Evolutionary conservation across 495 filamentous ascomycete species (phyloP), one percentile per base, ranked within the genome.

Genomic region (Apodospora peruviana): DNA sequence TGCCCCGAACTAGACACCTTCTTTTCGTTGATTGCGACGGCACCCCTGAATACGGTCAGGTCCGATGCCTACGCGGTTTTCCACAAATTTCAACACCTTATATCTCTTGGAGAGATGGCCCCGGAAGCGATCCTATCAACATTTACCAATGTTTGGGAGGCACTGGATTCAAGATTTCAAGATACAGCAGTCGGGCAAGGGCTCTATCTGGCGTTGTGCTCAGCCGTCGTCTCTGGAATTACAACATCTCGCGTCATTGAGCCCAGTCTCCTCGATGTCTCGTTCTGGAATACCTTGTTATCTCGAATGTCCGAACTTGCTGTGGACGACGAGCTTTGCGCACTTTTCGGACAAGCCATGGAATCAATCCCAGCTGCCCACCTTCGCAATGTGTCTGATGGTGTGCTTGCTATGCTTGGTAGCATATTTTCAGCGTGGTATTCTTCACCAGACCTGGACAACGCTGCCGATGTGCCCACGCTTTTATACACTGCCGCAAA

Each of bases 231-330:
- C 9, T 16, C 39, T 10, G 61, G 53, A 4, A 20, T 50, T 4
- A 35, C 52, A 5, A 47, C 23, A 29, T 64, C 61, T 5, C 42
- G 23, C 5, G 52, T 57, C 4, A 51, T 58, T 18, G 20, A 48
- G 9, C 50, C 49, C n/a, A 3, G 9, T 17, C 8, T 52, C 5
- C 21, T 61, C n/a, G 45, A 41, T 16, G 14, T 24, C 2, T 19
- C 7, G 3, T 56, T 56, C 16, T 63, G 60, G 60, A 48, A 49
- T 12, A 38, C 42, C 1, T 12, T 63, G 11, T 39, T 63, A 17
- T 4, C 16, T 8, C 50, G 45, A 10, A 47, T 58, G 22, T 46
- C 50, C 18, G 47, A 34, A 10, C 48, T 58, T 5, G 49, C 51
- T 7, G 27, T 34, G n/a, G 29, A 48, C 41, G 53, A 59, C 20